phyloP scores from a whole-genome alignment of 2,329 filamentous ascomycete species.

The Aspergillus melleus region DNA sequence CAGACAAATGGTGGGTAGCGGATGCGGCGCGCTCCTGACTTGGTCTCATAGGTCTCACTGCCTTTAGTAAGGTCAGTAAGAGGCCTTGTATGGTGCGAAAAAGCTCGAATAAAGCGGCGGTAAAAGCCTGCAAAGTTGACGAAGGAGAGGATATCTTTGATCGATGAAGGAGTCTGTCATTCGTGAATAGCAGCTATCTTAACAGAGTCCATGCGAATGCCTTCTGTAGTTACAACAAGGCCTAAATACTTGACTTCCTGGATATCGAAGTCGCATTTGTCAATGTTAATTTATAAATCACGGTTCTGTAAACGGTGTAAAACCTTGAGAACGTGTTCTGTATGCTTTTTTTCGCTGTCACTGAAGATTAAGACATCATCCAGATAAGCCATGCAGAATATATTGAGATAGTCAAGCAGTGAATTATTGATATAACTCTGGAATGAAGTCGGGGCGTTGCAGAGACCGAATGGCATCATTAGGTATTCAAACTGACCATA shows the following conservation, averaged over 20 bases:
- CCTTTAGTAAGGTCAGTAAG: neutral
- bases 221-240: neutral
- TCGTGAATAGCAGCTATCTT: slow-evolving; percentile 1
- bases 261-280: neutral
- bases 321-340: slow-evolving; percentile 5
- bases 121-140: neutral
- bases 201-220: slow-evolving; percentile 18
- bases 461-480: slow-evolving; percentile 28
- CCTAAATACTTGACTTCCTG: neutral
- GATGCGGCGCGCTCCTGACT: neutral
- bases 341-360: slow-evolving; percentile 1
- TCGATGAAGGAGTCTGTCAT: neutral
- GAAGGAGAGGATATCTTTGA: neutral
- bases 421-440: slow-evolving; percentile 16
- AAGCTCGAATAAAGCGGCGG: neutral
- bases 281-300: neutral
- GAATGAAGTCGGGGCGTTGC: slow-evolving; percentile 16
- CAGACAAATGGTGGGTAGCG: neutral
- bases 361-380: slow-evolving; percentile 21
- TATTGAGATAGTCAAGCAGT: slow-evolving; percentile 10
- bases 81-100: neutral
- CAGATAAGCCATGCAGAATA: slow-evolving; percentile 10
- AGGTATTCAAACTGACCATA: slow-evolving; percentile 30
- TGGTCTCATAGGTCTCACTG: neutral
- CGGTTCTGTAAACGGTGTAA: slow-evolving; percentile 3